Evolutionary conservation across 2,329 filamentous ascomycete genomes (phyloP).

Genomic region (Knufia fluminis): DNA sequence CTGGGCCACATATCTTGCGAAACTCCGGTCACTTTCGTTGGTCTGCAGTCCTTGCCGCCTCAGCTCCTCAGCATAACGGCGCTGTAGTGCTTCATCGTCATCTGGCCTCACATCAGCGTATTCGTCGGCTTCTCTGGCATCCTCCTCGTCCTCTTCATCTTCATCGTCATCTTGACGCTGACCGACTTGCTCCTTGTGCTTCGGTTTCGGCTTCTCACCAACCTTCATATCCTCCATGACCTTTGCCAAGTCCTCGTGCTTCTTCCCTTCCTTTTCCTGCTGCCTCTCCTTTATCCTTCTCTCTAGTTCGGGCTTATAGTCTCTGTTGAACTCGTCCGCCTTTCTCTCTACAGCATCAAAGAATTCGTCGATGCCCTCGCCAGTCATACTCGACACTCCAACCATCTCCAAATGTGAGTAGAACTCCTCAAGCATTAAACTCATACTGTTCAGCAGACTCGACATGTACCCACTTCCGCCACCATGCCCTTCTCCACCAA

Average conservation of each 20-base stretch:
- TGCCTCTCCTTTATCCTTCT: slow-evolving; percentile 66
- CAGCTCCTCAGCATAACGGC: slow-evolving; percentile 69
- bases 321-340: slow-evolving; percentile 73
- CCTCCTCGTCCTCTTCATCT: slow-evolving; percentile 42
- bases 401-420: slow-evolving; percentile 91
- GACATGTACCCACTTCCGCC: slow-evolving; percentile 93
- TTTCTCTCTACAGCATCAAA: slow-evolving; percentile 84
- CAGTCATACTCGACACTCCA: slow-evolving; percentile 85
- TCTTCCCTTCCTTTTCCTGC: slow-evolving; percentile 58
- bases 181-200: slow-evolving; percentile 33
- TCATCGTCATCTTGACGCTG: slow-evolving; percentile 23
- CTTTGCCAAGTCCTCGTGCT: slow-evolving; percentile 77
- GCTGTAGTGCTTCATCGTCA: slow-evolving; percentile 55
- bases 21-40: slow-evolving; percentile 41
- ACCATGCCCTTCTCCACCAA: slow-evolving; percentile 63
- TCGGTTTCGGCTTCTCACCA: slow-evolving; percentile 23
- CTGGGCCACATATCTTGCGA: slow-evolving; percentile 32
- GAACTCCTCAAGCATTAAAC: slow-evolving; percentile 92
- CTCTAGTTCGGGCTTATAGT: slow-evolving; percentile 90
- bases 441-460: slow-evolving; percentile 93
- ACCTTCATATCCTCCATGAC: slow-evolving; percentile 90
- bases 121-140: slow-evolving; percentile 37
- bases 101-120: slow-evolving; percentile 48
- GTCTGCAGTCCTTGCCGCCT: slow-evolving; percentile 41
- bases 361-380: slow-evolving; percentile 85